Evolutionary conservation across 1,139 yeast species (phyloP).

Genomic region (Kluyveromyces marxianus): DNA sequence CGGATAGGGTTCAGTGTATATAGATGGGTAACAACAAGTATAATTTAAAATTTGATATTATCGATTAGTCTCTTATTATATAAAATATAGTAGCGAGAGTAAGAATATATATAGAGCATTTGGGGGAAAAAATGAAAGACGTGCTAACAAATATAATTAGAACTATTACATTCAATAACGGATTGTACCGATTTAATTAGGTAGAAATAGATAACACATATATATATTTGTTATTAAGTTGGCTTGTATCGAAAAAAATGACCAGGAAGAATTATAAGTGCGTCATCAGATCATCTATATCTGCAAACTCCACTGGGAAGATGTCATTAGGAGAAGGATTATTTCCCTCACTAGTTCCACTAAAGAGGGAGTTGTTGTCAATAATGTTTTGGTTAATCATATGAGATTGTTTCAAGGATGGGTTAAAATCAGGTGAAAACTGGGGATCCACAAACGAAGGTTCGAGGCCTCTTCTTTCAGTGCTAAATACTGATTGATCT

Average conservation of each 20-base stretch:
- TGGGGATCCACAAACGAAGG: slow-evolving; percentile 4
- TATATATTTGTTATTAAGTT: not conserved
- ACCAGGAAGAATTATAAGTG: not conserved
- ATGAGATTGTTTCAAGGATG: slow-evolving; percentile 4
- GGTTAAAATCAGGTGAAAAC: slow-evolving; percentile 11
- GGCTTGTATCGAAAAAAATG: too few relatives aligned
- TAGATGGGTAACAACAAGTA: too few relatives aligned
- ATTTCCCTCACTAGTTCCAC: slow-evolving; percentile 3
- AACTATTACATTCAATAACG: too few relatives aligned
- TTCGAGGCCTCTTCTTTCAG: not conserved
- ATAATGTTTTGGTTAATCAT: slow-evolving; percentile 7
- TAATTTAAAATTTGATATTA: too few relatives aligned
- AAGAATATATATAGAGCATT: too few relatives aligned
- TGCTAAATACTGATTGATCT: slow-evolving; percentile 6
- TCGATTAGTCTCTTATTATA: too few relatives aligned
- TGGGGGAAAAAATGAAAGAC: too few relatives aligned
- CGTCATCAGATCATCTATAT: slow-evolving; percentile 24
- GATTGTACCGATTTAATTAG: too few relatives aligned
- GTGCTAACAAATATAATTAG: too few relatives aligned
- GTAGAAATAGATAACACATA: too few relatives aligned
- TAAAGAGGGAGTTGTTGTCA: slow-evolving; percentile 4
- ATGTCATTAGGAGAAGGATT: slow-evolving; percentile 11
- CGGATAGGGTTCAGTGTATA: too few relatives aligned
- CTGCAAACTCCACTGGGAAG: slow-evolving; percentile 16
- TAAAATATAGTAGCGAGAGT: too few relatives aligned